These are phyloP conservation scores for Nemania bipapillata DNA, from an alignment of 2,329 filamentous ascomycete species.

Conservation along the genomic window DNA sequence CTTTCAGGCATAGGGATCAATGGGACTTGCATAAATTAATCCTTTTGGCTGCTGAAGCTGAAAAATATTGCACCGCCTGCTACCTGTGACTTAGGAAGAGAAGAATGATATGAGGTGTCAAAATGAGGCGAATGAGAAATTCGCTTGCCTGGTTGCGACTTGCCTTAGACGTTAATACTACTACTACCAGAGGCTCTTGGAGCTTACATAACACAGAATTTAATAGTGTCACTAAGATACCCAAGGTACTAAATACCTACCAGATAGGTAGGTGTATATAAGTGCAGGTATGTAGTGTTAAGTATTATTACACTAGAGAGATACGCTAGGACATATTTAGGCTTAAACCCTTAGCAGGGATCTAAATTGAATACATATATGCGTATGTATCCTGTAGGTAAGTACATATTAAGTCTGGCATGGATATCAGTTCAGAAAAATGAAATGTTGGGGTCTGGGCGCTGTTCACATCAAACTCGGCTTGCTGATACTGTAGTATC, in stretches of 20 bases:
- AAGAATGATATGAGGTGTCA: background rate
- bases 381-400: too few relatives aligned
- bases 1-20: background rate
- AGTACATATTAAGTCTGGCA: too few relatives aligned
- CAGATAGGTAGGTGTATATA: background rate
- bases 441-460: background rate
- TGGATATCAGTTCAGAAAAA: background rate
- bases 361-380: slow-evolving; percentile 27
- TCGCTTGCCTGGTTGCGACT: too few relatives aligned
- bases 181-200: too few relatives aligned
- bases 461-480: slow-evolving; percentile 27
- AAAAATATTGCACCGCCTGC: too few relatives aligned
- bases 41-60: background rate
- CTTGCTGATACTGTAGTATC: slow-evolving; percentile 19
- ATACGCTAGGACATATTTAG: background rate
- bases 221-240: too few relatives aligned
- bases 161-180: too few relatives aligned
- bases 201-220: too few relatives aligned
- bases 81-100: background rate
- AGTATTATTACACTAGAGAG: too few relatives aligned
- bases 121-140: slow-evolving; percentile 26
- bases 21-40: background rate
- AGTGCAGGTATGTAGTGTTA: background rate
- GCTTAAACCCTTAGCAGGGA: slow-evolving; percentile 11
- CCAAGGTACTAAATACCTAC: too few relatives aligned